Percentiles rank a stretch among this genome's conserved stretches.
phyloP scores from a whole-genome alignment of 2,329 filamentous ascomycete genomes.

The Furcasterigmium sp. region DNA sequence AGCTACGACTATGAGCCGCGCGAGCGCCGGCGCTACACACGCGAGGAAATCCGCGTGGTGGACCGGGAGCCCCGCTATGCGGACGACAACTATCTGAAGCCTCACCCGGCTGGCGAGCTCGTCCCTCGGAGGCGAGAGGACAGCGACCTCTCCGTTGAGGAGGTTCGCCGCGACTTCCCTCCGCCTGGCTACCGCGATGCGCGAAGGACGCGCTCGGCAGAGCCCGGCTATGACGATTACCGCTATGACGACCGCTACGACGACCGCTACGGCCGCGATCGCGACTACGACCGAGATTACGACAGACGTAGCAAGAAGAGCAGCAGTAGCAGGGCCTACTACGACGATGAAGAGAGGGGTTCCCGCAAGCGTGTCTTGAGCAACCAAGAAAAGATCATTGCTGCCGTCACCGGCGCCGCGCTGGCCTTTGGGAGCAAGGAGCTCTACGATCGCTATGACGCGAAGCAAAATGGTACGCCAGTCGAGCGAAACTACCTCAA shows the following conservation, averaged over 20 bases:
- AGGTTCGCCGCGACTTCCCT: slow-evolving; percentile 79
- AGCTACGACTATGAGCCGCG: slow-evolving; percentile 51
- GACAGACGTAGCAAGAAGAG: slow-evolving; percentile 44
- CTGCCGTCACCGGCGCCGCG: slow-evolving; percentile 59
- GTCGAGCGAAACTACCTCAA: slow-evolving; percentile 54
- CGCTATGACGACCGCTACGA: slow-evolving; percentile 37
- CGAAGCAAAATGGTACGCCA: slow-evolving; percentile 41
- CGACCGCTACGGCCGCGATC: slow-evolving; percentile 39
- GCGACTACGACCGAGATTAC: slow-evolving; percentile 14
- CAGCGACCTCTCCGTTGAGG: slow-evolving; percentile 71
- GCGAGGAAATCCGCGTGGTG: slow-evolving; percentile 48
- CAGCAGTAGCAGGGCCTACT: slow-evolving; percentile 41
- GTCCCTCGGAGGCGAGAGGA: slow-evolving; percentile 62
- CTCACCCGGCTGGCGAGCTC: slow-evolving; percentile 44
- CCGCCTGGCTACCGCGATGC: slow-evolving; percentile 56
- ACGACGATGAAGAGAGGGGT: slow-evolving; percentile 55
- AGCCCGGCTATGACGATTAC: slow-evolving; percentile 51
- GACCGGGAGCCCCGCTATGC: slow-evolving; percentile 48
- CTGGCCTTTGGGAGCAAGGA: slow-evolving; percentile 63
- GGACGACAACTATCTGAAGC: slow-evolving; percentile 45
- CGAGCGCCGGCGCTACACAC: slow-evolving; percentile 42
- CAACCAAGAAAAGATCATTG: slow-evolving; percentile 62
- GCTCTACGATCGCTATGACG: slow-evolving; percentile 58
- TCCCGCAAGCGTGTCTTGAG: slow-evolving; percentile 46
- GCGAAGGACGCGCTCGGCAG: slow-evolving; percentile 60